Evolutionary conservation across 768 basidiomycete species (phyloP).

Genomic region (Coprinopsis marcescibilis): DNA sequence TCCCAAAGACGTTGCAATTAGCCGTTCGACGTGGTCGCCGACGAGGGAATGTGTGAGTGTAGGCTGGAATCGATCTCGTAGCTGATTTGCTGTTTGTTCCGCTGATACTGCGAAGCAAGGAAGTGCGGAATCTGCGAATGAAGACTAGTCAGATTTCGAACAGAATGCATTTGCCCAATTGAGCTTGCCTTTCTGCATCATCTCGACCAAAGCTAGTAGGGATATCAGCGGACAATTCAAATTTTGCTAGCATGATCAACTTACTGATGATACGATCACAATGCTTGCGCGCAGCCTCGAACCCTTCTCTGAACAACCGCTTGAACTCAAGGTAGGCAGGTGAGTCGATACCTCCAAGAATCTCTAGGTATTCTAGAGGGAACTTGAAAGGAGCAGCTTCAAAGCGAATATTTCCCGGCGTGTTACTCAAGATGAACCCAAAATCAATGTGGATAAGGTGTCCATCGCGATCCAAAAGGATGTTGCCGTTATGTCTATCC

Average conservation of each 20-base stretch:
- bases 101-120: constrained; percentile 91
- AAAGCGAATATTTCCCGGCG: constrained; percentile 95
- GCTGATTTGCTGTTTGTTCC: constrained; percentile 81
- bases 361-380: constrained; percentile 91
- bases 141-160: neutral
- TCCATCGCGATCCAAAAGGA: constrained; percentile 90
- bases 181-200: constrained; percentile 88
- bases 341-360: constrained; percentile 80
- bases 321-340: constrained; percentile 80
- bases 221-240: neutral
- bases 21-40: constrained; percentile 81
- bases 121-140: constrained; percentile 65
- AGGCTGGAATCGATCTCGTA: constrained; percentile 93
- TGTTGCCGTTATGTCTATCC: constrained; percentile 98
- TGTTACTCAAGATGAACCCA: constrained; percentile 96
- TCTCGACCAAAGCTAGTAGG: constrained; percentile 64
- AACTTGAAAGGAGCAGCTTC: constrained; percentile 99
- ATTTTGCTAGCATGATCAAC: constrained; percentile 35
- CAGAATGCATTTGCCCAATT: neutral
- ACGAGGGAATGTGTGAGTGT: constrained; percentile 79
- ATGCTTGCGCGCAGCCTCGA: constrained; percentile 90
- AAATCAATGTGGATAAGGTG: constrained; percentile 97
- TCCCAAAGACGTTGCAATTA: constrained; percentile 86
- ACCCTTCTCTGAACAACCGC: constrained; percentile 84
- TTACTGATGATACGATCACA: constrained; percentile 95